Evolutionary conservation across 2,329 filamentous ascomycete genomes (phyloP).

Genomic region (Lachnellula occidentalis): DNA sequence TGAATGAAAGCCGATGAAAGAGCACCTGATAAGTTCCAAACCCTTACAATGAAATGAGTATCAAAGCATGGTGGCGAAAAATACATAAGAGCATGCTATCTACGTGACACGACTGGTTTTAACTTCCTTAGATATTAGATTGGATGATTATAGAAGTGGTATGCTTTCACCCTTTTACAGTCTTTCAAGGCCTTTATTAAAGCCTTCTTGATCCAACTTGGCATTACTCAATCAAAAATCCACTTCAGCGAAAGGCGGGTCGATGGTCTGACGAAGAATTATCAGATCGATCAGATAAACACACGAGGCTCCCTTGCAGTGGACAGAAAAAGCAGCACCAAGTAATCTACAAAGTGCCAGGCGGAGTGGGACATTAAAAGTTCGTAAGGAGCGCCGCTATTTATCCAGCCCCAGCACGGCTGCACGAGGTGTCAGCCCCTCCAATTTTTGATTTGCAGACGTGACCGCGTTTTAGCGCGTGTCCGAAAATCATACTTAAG

Average conservation of each 20-base stretch:
- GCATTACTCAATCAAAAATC: background rate
- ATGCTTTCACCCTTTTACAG: too few species aligned
- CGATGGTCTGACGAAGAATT: background rate
- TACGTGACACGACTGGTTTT: too few species aligned
- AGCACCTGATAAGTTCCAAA: background rate
- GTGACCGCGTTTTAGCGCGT: background rate
- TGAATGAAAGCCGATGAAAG: background rate
- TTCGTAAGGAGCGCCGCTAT: too few species aligned
- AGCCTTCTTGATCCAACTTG: too few species aligned
- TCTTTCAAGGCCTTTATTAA: too few species aligned
- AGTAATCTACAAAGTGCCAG: too few species aligned
- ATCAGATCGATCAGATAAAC: background rate
- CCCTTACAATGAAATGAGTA: background rate
- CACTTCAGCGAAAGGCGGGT: background rate
- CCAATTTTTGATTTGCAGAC: background rate
- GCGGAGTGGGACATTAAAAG: too few species aligned
- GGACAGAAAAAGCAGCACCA: background rate
- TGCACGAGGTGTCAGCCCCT: background rate
- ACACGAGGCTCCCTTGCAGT: background rate
- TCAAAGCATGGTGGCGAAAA: too few species aligned
- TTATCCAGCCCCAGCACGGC: too few species aligned
- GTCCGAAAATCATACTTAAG: background rate
- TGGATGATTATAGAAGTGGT: too few species aligned
- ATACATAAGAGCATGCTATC: too few species aligned
- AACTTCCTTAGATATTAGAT: too few species aligned